Evolutionary conservation across 805 yeast genomes (phyloP).

Genomic region (Grigorovia jiainica): DNA sequence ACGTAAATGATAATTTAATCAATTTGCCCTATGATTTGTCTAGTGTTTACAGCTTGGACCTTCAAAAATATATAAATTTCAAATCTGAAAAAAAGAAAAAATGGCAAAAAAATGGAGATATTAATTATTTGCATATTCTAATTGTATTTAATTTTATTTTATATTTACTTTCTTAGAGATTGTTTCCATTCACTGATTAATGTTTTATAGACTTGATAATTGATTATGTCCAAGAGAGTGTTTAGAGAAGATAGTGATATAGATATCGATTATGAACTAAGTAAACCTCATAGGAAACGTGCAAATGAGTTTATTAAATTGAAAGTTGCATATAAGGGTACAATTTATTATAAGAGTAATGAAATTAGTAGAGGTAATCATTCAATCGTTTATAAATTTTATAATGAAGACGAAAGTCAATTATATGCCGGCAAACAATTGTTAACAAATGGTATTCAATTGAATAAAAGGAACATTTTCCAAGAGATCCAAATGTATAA

Average conservation of each 20-base stretch:
- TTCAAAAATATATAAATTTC: too few relatives aligned
- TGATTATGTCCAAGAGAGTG: background rate
- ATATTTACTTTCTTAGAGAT: too few relatives aligned
- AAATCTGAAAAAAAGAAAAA: too few relatives aligned
- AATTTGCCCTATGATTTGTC: too few relatives aligned
- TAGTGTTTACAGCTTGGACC: too few relatives aligned
- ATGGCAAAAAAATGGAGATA: too few relatives aligned
- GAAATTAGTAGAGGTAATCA: slow-evolving; percentile 5
- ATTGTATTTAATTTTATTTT: too few relatives aligned
- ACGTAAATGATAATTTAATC: too few relatives aligned
- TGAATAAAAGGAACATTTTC: slow-evolving; percentile 67
- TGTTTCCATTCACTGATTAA: too few relatives aligned
- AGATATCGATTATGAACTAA: background rate
- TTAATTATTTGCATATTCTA: too few relatives aligned
- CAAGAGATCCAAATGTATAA: slow-evolving; percentile 92
- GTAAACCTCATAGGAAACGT: background rate
- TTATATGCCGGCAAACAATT: slow-evolving; percentile 95
- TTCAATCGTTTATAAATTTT: slow-evolving; percentile 3
- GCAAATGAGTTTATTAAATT: slow-evolving; percentile 1
- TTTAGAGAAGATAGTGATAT: background rate
- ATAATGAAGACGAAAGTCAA: slow-evolving; percentile 59
- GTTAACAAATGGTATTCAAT: slow-evolving; percentile 82
- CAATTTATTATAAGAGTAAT: background rate
- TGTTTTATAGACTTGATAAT: too few relatives aligned
- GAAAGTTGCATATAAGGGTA: background rate